A percentile compares a stretch with the other conserved stretches of the same genome.
Conservation (phyloP, 2,329 filamentous ascomycete species). For the Onygenales sp. region DNA sequence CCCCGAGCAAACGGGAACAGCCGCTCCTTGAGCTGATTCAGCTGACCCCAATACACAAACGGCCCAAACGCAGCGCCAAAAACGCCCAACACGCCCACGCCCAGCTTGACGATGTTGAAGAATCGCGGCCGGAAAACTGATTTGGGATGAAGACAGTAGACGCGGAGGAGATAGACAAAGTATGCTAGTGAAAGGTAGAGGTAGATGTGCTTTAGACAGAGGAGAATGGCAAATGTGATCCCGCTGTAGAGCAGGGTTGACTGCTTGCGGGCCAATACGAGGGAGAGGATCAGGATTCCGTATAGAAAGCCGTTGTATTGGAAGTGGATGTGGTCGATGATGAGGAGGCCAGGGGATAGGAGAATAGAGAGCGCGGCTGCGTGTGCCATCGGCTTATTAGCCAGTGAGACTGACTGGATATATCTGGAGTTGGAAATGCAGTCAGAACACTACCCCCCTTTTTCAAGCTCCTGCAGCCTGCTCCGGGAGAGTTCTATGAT, state of each 20-base stretch:
- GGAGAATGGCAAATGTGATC: conserved; percentile 68
- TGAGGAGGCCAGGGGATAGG: conserved; percentile 82
- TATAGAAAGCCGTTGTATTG: conserved; percentile 99
- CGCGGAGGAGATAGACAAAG: conserved; percentile 83
- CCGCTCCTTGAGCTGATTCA: conserved; percentile 71
- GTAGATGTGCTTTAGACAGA: conserved; percentile 98
- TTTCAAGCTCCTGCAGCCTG: not conserved
- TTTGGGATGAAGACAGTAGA: conserved; percentile 73
- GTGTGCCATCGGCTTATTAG: conserved; percentile 66
- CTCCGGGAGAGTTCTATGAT: not conserved
- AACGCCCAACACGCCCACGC: conserved; percentile 58
- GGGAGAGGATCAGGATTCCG: conserved; percentile 75
- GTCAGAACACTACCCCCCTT: not conserved
- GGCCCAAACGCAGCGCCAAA: conserved; percentile 81
- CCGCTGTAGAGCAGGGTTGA: conserved; percentile 70
- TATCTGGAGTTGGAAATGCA: conserved; percentile 43
- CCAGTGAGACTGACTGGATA: conserved; percentile 58
- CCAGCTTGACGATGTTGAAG: conserved; percentile 75
- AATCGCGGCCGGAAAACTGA: conserved; percentile 69
- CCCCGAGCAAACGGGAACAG: conserved; percentile 92
- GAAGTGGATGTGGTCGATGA: conserved; percentile 98
- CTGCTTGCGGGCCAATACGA: conserved; percentile 69
- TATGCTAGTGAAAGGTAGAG: conserved; percentile 93
- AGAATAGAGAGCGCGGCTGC: conserved; percentile 81
- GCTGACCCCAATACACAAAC: conserved; percentile 71